Evolutionary conservation across 257 asterid genomes (phyloP).

Genomic region (Nicotiana knightiana): DNA sequence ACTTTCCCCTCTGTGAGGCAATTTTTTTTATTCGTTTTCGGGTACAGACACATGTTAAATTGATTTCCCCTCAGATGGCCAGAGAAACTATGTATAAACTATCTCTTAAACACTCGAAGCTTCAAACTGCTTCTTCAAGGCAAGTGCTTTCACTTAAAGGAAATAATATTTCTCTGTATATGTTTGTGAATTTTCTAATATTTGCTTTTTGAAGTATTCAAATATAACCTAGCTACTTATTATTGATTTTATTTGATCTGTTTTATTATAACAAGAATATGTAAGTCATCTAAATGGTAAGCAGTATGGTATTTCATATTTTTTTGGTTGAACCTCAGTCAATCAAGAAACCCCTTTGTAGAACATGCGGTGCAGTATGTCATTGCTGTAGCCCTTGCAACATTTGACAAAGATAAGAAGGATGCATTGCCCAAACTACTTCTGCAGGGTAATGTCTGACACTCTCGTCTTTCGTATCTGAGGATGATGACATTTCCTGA

Average conservation of each 20-base stretch:
- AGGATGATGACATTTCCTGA: neutral
- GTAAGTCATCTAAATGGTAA: neutral
- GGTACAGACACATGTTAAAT: slow-evolving; percentile 82
- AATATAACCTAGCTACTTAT: neutral
- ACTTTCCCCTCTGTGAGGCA: neutral
- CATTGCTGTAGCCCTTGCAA: slow-evolving; percentile 71
- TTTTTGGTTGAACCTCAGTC: slow-evolving; percentile 47
- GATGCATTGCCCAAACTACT: slow-evolving; percentile 63
- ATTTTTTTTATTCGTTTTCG: slow-evolving; percentile 18
- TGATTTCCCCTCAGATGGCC: slow-evolving; percentile 93
- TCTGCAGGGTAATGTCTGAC: slow-evolving; percentile 57
- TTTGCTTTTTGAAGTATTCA: neutral
- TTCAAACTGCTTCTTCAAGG: slow-evolving; percentile 64
- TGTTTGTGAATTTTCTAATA: neutral
- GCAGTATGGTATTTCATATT: slow-evolving; percentile 1
- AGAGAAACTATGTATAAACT: slow-evolving; percentile 78
- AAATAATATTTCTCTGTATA: neutral
- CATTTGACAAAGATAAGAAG: slow-evolving; percentile 44
- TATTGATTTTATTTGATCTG: neutral
- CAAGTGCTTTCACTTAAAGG: slow-evolving; percentile 9
- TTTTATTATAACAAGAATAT: neutral
- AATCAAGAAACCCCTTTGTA: slow-evolving; percentile 85
- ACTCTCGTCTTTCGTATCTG: slow-evolving; percentile 10
- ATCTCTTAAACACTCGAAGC: slow-evolving; percentile 53
- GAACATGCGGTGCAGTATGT: slow-evolving; percentile 83